Evolutionary conservation across 768 basidiomycete species (phyloP), one percentile per base, ranked within the genome.

Genomic region (Lyophyllum shimeji): DNA sequence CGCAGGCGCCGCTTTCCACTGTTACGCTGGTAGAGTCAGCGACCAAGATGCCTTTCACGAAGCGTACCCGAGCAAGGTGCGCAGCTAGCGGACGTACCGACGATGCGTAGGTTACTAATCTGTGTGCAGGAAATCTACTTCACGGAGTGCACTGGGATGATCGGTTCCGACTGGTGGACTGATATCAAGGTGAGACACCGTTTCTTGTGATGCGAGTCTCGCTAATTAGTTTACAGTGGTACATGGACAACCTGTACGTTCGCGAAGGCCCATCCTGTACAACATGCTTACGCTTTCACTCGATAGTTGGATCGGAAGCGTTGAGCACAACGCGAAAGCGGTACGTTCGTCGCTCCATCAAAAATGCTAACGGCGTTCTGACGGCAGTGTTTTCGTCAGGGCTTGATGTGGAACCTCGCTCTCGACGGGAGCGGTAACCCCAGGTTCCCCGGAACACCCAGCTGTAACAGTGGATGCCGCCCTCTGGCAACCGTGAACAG

Each of bases 131-230:
- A 71, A 60, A 74, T 81, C 17, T 80, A 77, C 53, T 78, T 81
- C 56, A 79, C 81, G 0, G 89, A 91, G 67, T 90, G 90, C 63
- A 69, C 82, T 0, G 88, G 89, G 6, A 82, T 77, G 0, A 68
- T 80, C 52, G 85, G 86, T 13, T 79, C 80, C 8, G 86, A 90
- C 64, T 91, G 88, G 89, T 92, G 89, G 89, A 74, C 71, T 46
- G 87, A 90, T 61, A 84, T 90, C 69, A 90, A 90, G 78, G 87
- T 84, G 69, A 40, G 59, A 43, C 25, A 20, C 25, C 7, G 17
- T 23, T 39, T 53, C 33, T 25, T 40, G n/a, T 12, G 7, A 7
- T 8, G 20, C 4, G 27, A 3, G 6, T 29, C 29, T 17, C 37
- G 15, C 18, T 47, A 1, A 43, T 34, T 4, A 12, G 25, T 49